These are phyloP conservation scores for Capronia americana DNA, from an alignment of 2,329 filamentous ascomycete species.

Conservation along the genomic window DNA sequence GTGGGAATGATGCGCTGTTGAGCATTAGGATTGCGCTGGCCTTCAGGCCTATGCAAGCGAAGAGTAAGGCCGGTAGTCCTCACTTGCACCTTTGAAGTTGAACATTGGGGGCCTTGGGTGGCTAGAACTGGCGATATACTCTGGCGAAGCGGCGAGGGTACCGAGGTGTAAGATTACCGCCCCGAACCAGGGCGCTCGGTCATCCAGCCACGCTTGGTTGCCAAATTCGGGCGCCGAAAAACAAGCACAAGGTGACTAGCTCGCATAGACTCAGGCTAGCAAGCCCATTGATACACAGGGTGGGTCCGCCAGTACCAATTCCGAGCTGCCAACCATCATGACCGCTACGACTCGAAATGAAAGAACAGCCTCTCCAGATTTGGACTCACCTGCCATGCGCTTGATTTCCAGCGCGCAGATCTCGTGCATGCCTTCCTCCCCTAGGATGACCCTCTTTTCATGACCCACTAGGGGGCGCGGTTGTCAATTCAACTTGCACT, in stretches of 20 bases:
- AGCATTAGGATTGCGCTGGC: slow-evolving; percentile 10
- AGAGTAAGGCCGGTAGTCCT: neutral
- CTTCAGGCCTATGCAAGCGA: neutral
- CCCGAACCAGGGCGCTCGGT: slow-evolving; percentile 28
- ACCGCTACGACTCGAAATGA: slow-evolving; percentile 30
- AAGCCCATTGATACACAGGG: slow-evolving; percentile 25
- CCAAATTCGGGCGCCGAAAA: slow-evolving; percentile 39
- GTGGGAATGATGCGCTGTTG: neutral
- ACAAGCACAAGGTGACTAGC: slow-evolving; percentile 19
- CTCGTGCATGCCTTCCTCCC: slow-evolving; percentile 34
- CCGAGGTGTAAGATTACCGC: slow-evolving; percentile 30
- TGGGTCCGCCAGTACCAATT: slow-evolving; percentile 27
- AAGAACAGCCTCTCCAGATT: slow-evolving; percentile 39
- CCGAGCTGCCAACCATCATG: slow-evolving; percentile 26
- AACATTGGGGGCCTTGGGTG: neutral
- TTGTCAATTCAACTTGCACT: slow-evolving; percentile 28
- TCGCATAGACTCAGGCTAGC: slow-evolving; percentile 21
- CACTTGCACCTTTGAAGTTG: neutral
- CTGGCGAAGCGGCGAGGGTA: slow-evolving; percentile 7
- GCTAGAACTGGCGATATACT: neutral
- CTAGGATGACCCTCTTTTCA: slow-evolving; percentile 21
- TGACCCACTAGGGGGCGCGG: slow-evolving; percentile 37
- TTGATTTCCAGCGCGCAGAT: slow-evolving; percentile 40
- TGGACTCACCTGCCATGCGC: slow-evolving; percentile 35
- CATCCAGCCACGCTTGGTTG: slow-evolving; percentile 28